These are phyloP conservation scores for Tolypocladium endophyticum DNA, from an alignment of 2,329 filamentous ascomycete genomes.

Conservation along the genomic window DNA sequence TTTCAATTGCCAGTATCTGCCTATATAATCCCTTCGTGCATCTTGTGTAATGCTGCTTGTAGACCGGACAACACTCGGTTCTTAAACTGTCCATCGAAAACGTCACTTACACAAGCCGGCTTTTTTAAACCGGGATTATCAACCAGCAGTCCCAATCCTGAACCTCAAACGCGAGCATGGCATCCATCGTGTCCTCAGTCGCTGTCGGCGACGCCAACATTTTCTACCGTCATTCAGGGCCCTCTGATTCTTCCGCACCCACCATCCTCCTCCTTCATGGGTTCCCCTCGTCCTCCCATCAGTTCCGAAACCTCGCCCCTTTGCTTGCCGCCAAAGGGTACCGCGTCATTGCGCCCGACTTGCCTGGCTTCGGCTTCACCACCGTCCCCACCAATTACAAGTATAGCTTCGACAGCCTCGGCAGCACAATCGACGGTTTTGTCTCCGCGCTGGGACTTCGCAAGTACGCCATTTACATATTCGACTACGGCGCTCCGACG, in stretches of 20 bases:
- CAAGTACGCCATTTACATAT: slow-evolving; percentile 46
- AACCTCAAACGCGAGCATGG: background rate
- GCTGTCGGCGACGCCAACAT: slow-evolving; percentile 23
- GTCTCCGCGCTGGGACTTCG: slow-evolving; percentile 33
- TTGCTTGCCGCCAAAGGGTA: slow-evolving; percentile 24
- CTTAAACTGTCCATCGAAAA: background rate
- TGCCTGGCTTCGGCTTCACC: slow-evolving; percentile 51
- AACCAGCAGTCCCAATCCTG: background rate
- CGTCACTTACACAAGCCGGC: background rate
- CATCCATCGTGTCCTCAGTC: slow-evolving; percentile 6
- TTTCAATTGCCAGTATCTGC: background rate
- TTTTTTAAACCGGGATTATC: background rate
- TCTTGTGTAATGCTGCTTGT: background rate
- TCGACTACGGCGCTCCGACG: slow-evolving; percentile 51
- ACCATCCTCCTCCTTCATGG: slow-evolving; percentile 33
- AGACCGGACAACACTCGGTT: background rate
- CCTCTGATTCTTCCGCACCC: slow-evolving; percentile 11
- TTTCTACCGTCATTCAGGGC: slow-evolving; percentile 28
- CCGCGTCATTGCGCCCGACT: slow-evolving; percentile 42
- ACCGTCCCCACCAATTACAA: slow-evolving; percentile 31
- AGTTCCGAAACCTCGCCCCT: slow-evolving; percentile 33
- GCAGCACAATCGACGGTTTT: slow-evolving; percentile 36
- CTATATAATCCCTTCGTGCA: background rate
- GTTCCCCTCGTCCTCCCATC: slow-evolving; percentile 31
- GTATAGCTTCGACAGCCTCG: slow-evolving; percentile 44